phyloP scores from a whole-genome alignment of 768 basidiomycete species.

The Porpolomopsis calyptriformis region DNA sequence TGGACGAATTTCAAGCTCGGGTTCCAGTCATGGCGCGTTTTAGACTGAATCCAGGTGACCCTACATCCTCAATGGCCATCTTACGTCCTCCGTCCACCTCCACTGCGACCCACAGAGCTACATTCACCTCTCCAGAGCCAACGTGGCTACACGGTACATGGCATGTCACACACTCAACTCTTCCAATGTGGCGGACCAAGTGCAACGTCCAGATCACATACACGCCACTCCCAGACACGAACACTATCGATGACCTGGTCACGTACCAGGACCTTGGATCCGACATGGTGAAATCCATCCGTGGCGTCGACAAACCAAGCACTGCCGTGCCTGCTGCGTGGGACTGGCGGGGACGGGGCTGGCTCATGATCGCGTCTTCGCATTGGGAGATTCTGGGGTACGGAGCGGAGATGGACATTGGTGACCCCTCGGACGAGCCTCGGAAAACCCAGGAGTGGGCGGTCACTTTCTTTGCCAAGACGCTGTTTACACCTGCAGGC shows the following conservation, averaged over 20 bases:
- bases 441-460: conserved; percentile 11
- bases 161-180: conserved; percentile 5
- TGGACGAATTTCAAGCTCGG: no score
- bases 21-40: no score
- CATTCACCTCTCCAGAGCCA: not conserved
- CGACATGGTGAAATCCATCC: conserved; percentile 3
- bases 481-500: conserved; percentile 9
- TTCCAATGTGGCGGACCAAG: conserved; percentile 8
- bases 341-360: conserved; percentile 11
- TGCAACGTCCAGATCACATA: conserved; percentile 7
- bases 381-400: conserved; percentile 11
- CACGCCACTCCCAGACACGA: not conserved
- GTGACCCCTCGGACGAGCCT: no score
- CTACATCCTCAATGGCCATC: not conserved
- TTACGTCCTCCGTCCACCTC: not conserved
- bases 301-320: conserved; percentile 1
- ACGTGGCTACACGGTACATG: conserved; percentile 5
- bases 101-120: not conserved
- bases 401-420: conserved; percentile 4
- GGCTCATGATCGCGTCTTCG: conserved; percentile 12
- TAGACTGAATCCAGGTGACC: no score
- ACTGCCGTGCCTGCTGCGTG: conserved; percentile 2
- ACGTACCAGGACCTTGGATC: conserved; percentile 2
- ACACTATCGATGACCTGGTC: conserved; percentile 4
- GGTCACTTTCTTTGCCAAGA: conserved; percentile 12